Evolutionary conservation across 441 rosid genomes (phyloP).

Genomic region (Isatis lusitanica): DNA sequence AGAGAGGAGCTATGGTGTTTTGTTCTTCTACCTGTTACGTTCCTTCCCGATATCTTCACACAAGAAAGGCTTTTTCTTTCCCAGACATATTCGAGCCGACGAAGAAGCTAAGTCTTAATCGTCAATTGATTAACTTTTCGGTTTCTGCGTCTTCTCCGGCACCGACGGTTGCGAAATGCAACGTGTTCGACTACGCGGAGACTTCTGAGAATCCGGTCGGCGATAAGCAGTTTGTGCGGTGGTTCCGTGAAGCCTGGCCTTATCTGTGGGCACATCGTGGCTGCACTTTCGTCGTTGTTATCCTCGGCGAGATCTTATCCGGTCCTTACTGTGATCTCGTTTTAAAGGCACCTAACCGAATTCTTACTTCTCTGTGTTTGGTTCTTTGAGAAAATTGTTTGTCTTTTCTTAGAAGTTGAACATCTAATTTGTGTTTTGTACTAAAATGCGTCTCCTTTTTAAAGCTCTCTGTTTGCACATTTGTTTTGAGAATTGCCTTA

Average conservation of each 20-base stretch:
- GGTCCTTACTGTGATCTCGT: slow-evolving; percentile 64
- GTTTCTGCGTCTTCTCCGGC: neutral
- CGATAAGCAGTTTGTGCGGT: slow-evolving; percentile 71
- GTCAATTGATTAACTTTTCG: neutral
- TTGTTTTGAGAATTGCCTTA: too few relatives aligned
- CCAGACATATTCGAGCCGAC: slow-evolving; percentile 3
- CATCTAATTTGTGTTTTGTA: neutral
- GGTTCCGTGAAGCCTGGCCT: slow-evolving; percentile 98
- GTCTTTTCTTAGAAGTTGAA: slow-evolving; percentile 1
- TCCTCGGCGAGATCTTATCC: slow-evolving; percentile 64
- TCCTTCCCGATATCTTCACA: slow-evolving; percentile 11
- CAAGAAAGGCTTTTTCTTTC: slow-evolving; percentile 19
- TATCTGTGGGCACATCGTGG: slow-evolving; percentile 83
- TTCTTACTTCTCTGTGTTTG: neutral
- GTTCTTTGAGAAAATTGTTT: slow-evolving; percentile 3
- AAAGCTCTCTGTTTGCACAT: neutral
- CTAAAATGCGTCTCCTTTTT: too few relatives aligned
- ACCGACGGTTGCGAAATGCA: slow-evolving; percentile 29
- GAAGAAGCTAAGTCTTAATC: neutral
- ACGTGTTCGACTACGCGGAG: slow-evolving; percentile 29
- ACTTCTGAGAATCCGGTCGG: slow-evolving; percentile 33
- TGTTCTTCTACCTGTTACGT: slow-evolving; percentile 27
- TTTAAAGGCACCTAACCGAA: slow-evolving; percentile 52
- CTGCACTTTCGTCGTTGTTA: slow-evolving; percentile 66
- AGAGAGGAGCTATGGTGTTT: slow-evolving; percentile 32